Base-by-base conservation (phyloP, 768 basidiomycete genomes). In the Mycena pura region DNA sequence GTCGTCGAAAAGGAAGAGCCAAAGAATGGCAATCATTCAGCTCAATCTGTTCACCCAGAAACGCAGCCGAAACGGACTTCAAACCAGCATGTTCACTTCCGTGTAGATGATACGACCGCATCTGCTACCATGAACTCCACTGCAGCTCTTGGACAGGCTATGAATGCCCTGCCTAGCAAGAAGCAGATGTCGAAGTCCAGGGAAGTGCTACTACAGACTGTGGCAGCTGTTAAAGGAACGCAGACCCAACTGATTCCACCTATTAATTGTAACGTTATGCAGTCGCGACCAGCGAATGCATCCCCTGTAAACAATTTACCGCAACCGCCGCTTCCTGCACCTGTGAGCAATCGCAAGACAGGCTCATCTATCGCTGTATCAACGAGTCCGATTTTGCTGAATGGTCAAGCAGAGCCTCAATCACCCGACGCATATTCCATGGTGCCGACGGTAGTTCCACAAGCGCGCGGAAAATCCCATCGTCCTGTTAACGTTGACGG, bases 141-240 rank as follows among this genome's bases (percentile, higher is more conserved):
- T 43, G 21, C 43, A 4, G 6, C 51, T 39, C 29, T 22, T 9
- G 6, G 10, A 3, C 22, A 15, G 31, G 22, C 39, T 27, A 25
- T 17, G n/a, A 55, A 56, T 31, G 50, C 49, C 17, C 62, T 47
- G 32, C 55, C 62, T 24, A 57, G 49, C 39, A 57, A 32, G 25
- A 63, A 63, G 27, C 56, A 53, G 14, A 11, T 53, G 39, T 45
- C 55, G 24, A 57, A 63, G 50, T 47, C 58, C 34, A 57, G 53
- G 24, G 58, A 62, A 38, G 3, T 25, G 31, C 24, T 13, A 7
- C 13, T 29, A 19, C 25, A 29, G 5, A 27, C 39, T n/a, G 46
- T 13, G 3, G 25, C 6, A 28, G 17, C 43, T 13, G 22, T 21
- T 22, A 32, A 61, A 6, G 24, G 5, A 46, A 46, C 44, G 44